These are phyloP conservation scores for Adenanthera pavonina DNA, from an alignment of 306 rosid species.

Conservation along the genomic window DNA sequence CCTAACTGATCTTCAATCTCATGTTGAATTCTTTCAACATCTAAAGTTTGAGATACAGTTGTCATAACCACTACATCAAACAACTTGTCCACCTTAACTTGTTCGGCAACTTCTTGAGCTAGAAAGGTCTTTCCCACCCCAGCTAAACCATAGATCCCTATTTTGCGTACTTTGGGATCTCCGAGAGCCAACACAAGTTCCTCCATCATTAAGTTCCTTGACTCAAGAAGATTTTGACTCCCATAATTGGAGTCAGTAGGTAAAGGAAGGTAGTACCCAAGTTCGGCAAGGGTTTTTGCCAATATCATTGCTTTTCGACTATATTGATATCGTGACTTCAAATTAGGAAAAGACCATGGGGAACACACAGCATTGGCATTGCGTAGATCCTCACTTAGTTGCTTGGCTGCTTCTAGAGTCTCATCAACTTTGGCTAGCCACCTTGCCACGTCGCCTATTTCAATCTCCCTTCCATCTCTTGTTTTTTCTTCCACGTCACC, in stretches of 20 bases:
- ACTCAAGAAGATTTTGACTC: no score
- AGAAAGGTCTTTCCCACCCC: neutral
- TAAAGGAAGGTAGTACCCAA: neutral
- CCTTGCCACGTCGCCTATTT: neutral
- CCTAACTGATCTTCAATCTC: neutral
- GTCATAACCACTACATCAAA: neutral
- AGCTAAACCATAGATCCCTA: no score
- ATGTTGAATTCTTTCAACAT: neutral
- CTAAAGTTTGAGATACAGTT: neutral
- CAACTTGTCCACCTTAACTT: neutral
- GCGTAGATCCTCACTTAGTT: neutral
- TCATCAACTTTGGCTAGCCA: conserved; percentile 11
- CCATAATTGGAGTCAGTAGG: no score
- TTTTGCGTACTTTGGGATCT: no score
- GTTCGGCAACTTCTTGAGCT: neutral
- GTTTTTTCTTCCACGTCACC: neutral
- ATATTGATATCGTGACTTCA: conserved; percentile 4
- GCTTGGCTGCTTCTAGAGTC: neutral
- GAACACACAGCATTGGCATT: neutral
- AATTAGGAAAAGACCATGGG: conserved; percentile 20
- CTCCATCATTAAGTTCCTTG: no score
- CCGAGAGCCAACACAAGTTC: no score
- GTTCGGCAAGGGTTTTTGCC: neutral
- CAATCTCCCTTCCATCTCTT: neutral
- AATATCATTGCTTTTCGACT: conserved; percentile 31